Evolutionary conservation across 257 asterid species (phyloP).

Genomic region (Solanum medicagineum): DNA sequence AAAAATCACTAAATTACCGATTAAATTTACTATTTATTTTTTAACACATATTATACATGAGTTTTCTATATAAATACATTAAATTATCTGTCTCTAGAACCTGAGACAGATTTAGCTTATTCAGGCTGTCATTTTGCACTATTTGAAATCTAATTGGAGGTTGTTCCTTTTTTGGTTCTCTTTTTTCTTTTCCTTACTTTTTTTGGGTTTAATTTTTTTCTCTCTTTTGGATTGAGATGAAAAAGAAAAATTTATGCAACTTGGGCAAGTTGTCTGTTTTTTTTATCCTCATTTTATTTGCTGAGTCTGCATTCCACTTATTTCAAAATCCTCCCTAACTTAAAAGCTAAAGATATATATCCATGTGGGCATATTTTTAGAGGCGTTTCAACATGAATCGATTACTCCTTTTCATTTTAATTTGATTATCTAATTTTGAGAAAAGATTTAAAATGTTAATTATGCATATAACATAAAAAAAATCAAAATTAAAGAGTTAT

Average conservation of each 20-base stretch:
- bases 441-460: too few relatives aligned
- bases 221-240: neutral
- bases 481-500: too few relatives aligned
- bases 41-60: too few relatives aligned
- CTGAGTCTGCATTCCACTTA: neutral
- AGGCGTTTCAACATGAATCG: neutral
- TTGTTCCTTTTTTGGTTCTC: neutral
- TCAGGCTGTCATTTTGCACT: neutral
- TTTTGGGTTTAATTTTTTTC: neutral
- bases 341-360: neutral
- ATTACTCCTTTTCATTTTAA: too few relatives aligned
- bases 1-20: neutral
- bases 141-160: neutral
- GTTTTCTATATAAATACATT: neutral
- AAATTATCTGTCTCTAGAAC: neutral
- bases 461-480: too few relatives aligned
- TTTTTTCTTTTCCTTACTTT: neutral
- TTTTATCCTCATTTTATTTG: neutral
- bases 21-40: neutral
- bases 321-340: neutral
- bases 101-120: neutral
- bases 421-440: too few relatives aligned
- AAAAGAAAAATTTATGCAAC: neutral
- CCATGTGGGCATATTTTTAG: neutral
- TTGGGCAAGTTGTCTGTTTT: neutral